Evolutionary conservation across 148 eudicot species (phyloP).

Genomic region (Silene uniflora): DNA sequence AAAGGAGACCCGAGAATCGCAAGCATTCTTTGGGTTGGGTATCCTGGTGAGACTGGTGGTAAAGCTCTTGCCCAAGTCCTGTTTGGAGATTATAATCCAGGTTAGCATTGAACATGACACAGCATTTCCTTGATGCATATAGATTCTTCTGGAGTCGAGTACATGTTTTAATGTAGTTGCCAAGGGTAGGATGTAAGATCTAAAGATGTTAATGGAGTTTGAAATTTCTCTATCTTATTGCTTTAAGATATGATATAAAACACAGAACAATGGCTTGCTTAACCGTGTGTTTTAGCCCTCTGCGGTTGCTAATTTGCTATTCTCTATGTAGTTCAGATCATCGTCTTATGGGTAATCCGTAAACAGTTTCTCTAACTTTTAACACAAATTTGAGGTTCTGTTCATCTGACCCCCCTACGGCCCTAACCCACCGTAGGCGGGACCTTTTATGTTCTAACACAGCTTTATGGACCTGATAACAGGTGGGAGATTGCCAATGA

Average conservation of each 20-base stretch:
- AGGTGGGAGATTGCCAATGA: constrained; percentile 92
- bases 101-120: constrained; percentile 29
- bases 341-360: too few relatives aligned
- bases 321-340: too few relatives aligned
- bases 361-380: too few relatives aligned
- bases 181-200: not conserved
- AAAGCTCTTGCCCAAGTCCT: constrained; percentile 71
- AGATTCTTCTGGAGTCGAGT: not conserved
- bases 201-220: not conserved
- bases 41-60: constrained; percentile 96
- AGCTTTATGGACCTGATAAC: constrained; percentile 10
- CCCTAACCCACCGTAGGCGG: too few relatives aligned
- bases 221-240: too few relatives aligned
- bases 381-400: too few relatives aligned
- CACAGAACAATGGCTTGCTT: not conserved
- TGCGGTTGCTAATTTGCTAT: too few relatives aligned
- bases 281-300: too few relatives aligned
- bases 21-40: constrained; percentile 90
- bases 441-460: not conserved
- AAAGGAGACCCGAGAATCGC: constrained; percentile 53
- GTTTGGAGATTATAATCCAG: constrained; percentile 91
- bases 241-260: too few relatives aligned
- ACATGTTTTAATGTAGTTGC: not conserved
- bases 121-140: not conserved
- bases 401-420: too few relatives aligned